Base-by-base conservation (phyloP, 495 filamentous ascomycete species). In the Bacidia rubella region DNA sequence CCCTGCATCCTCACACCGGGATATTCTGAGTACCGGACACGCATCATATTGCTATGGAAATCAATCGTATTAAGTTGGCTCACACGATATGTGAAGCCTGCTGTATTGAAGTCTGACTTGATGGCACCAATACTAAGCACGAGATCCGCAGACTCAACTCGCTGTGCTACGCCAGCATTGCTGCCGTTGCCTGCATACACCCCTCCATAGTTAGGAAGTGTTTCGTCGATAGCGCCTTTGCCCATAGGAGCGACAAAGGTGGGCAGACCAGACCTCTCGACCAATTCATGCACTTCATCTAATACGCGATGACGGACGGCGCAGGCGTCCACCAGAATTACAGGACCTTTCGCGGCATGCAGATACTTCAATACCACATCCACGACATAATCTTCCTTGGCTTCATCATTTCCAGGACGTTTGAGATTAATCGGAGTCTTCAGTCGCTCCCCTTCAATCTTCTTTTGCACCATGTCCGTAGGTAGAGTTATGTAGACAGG, bases 191-290 rank as follows among this genome's bases (percentile, higher is more conserved):
- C 90, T 5, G 84, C 83, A 65, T 95, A 95, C 2, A 95, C 87
- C 45, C 90, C 90, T 19, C 86, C 86, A 60, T 85, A 96, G 54
- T 75, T 81, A 10, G 78, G 71, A 48, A 81, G 71, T 1, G 76
- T 78, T 63, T 97, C 89, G 54, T 95, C 74, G 47, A 95, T 78
- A 7, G 83, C 86, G 40, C 90, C 80, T 66, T 95, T 95, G 54
- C 90, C 88, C 87, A 94, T 93, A 1, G 90, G 90, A 0, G 87
- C 80, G 19, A 92, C 86, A 65, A 92, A 95, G 0, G 83, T 83
- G 7, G 88, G 90, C 10, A 95, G 66, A 9, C 78, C 71, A 0
- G 87, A 85, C 60, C 80, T 86, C 42, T 83, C 73, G 32, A 95
- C 69, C n/a, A 97, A 69, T 26, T 82, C 78, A 49, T 83, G 80